These are phyloP conservation scores for Neurospora sp. DNA, from an alignment of 2,329 filamentous ascomycete genomes.

Conservation along the genomic window DNA sequence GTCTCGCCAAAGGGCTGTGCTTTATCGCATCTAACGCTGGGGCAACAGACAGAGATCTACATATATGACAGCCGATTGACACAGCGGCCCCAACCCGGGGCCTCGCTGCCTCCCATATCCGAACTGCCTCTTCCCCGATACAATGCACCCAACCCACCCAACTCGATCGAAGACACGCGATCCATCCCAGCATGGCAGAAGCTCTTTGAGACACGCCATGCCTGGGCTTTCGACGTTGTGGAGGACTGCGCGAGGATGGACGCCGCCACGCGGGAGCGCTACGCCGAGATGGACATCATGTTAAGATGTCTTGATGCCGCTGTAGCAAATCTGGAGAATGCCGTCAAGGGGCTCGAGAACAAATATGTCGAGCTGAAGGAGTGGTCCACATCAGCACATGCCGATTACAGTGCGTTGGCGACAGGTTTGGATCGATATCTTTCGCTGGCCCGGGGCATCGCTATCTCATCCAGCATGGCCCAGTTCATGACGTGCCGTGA, in stretches of 20 bases:
- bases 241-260: constrained; percentile 61
- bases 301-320: constrained; percentile 74
- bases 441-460: constrained; percentile 51
- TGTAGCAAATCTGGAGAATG: constrained; percentile 71
- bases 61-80: constrained; percentile 80
- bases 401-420: constrained; percentile 56
- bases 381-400: constrained; percentile 59
- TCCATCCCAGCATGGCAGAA: constrained; percentile 81
- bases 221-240: constrained; percentile 66
- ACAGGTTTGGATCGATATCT: constrained; percentile 61
- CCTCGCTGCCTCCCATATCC: constrained; percentile 31
- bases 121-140: constrained; percentile 44
- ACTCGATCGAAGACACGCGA: constrained; percentile 69
- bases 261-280: constrained; percentile 51
- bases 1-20: background rate
- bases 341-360: constrained; percentile 61
- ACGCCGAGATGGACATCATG: constrained; percentile 66
- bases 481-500: constrained; percentile 51
- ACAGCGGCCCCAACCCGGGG: constrained; percentile 41
- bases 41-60: constrained; percentile 68
- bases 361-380: constrained; percentile 62
- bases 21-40: constrained; percentile 10
- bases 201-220: constrained; percentile 69
- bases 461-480: constrained; percentile 57
- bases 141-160: constrained; percentile 61